Conservation (phyloP, 2,329 filamentous ascomycete genomes). For the Karstenula rhodostoma region DNA sequence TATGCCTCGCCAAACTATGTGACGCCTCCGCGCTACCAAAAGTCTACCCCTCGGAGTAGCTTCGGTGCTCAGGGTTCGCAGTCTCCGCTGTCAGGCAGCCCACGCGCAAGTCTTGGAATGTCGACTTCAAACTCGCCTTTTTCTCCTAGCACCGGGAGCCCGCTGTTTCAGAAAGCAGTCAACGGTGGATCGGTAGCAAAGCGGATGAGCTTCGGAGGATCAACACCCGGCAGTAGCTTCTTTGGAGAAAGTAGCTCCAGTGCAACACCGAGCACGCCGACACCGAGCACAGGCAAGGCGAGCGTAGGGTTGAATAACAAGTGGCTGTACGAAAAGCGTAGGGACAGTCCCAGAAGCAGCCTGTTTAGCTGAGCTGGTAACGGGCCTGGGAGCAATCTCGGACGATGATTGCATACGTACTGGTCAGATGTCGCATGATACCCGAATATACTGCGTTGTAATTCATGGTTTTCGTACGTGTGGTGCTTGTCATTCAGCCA, state of each 20-base stretch:
- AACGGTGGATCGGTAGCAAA: slow-evolving; percentile 58
- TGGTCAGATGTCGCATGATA: slow-evolving; percentile 32
- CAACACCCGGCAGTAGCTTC: slow-evolving; percentile 54
- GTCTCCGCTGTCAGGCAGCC: slow-evolving; percentile 68
- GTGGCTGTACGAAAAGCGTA: slow-evolving; percentile 89
- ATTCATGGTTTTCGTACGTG: slow-evolving; percentile 15
- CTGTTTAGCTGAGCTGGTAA: slow-evolving; percentile 34
- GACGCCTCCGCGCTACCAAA: slow-evolving; percentile 86
- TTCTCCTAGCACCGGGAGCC: slow-evolving; percentile 59
- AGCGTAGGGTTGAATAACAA: slow-evolving; percentile 87
- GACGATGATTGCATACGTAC: slow-evolving; percentile 5
- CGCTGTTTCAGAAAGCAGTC: slow-evolving; percentile 74
- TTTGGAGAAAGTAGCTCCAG: slow-evolving; percentile 51
- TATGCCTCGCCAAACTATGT: slow-evolving; percentile 66
- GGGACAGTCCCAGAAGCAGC: slow-evolving; percentile 57
- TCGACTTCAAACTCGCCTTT: slow-evolving; percentile 55
- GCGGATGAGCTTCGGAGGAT: slow-evolving; percentile 68
- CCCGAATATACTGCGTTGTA: slow-evolving; percentile 42
- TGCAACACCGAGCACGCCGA: slow-evolving; percentile 68
- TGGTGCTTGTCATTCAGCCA: not conserved
- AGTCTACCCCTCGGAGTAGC: slow-evolving; percentile 73
- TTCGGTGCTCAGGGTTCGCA: slow-evolving; percentile 59
- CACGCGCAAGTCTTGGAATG: slow-evolving; percentile 41
- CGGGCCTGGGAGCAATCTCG: not conserved
- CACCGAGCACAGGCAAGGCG: slow-evolving; percentile 66